phyloP scores from a whole-genome alignment of 345 rosid species.

The Psidium guajava region DNA sequence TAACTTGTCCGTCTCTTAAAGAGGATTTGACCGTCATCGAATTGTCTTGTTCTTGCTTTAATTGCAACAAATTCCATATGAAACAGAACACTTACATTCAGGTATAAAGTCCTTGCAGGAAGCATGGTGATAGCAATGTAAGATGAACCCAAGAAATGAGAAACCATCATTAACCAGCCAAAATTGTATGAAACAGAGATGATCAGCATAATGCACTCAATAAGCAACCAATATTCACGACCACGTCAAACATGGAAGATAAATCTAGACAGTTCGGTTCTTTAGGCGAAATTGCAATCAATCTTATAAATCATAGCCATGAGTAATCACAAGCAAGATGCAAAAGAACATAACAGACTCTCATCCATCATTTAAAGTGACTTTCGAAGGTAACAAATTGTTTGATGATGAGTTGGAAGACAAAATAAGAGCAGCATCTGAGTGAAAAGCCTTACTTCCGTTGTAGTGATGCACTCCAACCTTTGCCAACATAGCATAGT shows the following conservation, averaged over 20 bases:
- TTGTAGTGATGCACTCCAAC: conserved; percentile 40
- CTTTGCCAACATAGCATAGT: conserved; percentile 37
- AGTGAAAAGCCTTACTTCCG: conserved; percentile 19
- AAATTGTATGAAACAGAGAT: neutral
- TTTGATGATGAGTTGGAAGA: neutral
- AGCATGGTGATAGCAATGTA: neutral
- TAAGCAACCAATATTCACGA: neutral
- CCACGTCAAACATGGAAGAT: neutral
- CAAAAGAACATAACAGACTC: neutral
- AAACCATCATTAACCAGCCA: neutral
- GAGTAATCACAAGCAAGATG: neutral
- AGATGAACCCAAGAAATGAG: neutral
- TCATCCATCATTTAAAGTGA: neutral
- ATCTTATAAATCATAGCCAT: neutral
- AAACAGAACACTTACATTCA: neutral
- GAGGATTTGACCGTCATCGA: neutral
- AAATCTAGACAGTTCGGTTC: neutral
- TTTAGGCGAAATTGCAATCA: neutral
- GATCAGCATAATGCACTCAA: neutral
- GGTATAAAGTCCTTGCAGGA: neutral
- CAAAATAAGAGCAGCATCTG: neutral
- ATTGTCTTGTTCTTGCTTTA: neutral
- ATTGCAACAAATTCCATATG: neutral
- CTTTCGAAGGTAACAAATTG: neutral
- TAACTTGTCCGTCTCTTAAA: neutral